Percentiles rank a stretch among this genome's conserved stretches.
Conservation (phyloP, 805 yeast genomes). For the Candida khao-thaluensis region DNA sequence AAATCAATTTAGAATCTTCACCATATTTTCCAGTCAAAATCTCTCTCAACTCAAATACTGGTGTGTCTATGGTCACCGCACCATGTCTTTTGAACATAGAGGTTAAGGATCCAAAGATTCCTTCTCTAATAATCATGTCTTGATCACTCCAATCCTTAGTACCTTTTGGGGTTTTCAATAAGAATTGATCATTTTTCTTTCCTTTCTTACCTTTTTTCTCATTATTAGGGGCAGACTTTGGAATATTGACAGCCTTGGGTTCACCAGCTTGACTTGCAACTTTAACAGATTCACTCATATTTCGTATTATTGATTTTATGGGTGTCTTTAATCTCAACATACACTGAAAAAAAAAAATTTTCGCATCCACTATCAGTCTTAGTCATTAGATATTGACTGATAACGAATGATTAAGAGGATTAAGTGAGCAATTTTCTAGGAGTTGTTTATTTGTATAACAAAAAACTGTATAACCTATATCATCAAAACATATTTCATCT, state of each 20-base stretch:
- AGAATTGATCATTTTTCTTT: conserved; percentile 51
- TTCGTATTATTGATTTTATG: conserved; percentile 3
- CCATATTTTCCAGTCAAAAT: conserved; percentile 97
- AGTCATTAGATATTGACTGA: no score
- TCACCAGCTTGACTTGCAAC: conserved; percentile 2
- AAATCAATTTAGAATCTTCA: conserved; percentile 95
- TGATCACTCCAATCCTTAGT: conserved; percentile 98
- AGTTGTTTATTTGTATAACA: not conserved
- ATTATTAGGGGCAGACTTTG: not conserved
- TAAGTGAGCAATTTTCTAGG: no score
- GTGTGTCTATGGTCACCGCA: conserved; percentile 97
- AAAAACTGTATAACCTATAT: not conserved
- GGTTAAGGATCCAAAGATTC: conserved; percentile 72
- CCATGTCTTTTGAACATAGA: conserved; percentile 90
- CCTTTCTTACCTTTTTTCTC: conserved; percentile 11
- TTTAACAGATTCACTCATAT: conserved; percentile 8
- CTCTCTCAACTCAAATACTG: conserved; percentile 94
- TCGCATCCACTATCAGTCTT: conserved; percentile 7
- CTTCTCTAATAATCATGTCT: conserved; percentile 94
- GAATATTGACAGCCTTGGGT: not conserved
- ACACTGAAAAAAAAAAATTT: conserved; percentile 6
- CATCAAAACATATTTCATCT: no score
- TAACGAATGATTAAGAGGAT: no score
- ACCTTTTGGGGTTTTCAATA: conserved; percentile 94
- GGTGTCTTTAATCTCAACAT: conserved; percentile 7